Conservation (phyloP, 495 filamentous ascomycete genomes). For the Hypoxylon fragiforme region DNA sequence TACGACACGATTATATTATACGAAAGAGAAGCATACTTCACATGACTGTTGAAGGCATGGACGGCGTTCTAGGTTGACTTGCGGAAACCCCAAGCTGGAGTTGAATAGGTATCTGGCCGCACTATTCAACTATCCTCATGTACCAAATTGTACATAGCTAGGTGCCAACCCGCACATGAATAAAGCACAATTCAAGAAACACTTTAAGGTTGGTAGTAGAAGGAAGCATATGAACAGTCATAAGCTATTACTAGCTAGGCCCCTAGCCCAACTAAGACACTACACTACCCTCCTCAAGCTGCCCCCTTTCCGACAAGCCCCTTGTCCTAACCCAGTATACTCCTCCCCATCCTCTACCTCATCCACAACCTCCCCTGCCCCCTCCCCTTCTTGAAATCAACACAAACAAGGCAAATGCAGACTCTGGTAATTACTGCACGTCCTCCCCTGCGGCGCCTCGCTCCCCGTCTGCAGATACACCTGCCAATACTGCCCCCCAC, state of each 20-base stretch:
- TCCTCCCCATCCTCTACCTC: too few species aligned
- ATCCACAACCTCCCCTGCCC: background rate
- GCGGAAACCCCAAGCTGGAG: background rate
- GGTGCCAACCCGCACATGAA: too few species aligned
- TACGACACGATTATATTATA: slow-evolving; percentile 19
- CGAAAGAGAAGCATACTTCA: background rate
- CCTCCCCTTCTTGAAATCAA: slow-evolving; percentile 10
- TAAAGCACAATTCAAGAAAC: too few species aligned
- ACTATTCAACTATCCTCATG: slow-evolving; percentile 2
- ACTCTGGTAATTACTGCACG: slow-evolving; percentile 56
- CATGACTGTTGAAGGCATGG: slow-evolving; percentile 1
- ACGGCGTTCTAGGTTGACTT: slow-evolving; percentile 21
- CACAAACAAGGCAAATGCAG: slow-evolving; percentile 56
- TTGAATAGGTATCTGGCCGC: background rate
- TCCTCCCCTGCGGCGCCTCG: slow-evolving; percentile 49
- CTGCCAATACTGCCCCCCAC: slow-evolving; percentile 47
- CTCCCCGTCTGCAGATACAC: slow-evolving; percentile 55
- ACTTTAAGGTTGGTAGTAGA: background rate
- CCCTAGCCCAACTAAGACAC: background rate
- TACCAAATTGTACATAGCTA: slow-evolving; percentile 16
- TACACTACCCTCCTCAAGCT: background rate
- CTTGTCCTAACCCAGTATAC: too few species aligned
- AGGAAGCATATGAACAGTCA: too few species aligned
- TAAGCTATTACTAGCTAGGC: background rate
- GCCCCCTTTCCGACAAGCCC: background rate